Base-by-base conservation (phyloP, 2,329 filamentous ascomycete genomes). In the Zymoseptoria tritici region DNA sequence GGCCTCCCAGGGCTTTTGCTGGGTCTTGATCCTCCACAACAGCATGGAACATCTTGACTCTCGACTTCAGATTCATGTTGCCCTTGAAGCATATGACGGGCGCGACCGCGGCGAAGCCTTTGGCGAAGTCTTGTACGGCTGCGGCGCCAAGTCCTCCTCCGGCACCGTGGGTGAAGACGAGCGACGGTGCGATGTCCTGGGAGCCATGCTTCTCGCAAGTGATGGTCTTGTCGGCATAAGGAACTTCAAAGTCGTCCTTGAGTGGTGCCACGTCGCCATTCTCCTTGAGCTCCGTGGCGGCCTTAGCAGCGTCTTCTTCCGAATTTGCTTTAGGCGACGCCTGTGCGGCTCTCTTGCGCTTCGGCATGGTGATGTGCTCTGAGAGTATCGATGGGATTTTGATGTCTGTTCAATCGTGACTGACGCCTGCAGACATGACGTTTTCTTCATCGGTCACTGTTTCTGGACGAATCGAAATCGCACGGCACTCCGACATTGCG, bases 121-220 rank as follows among this genome's bases (percentile, higher is more conserved):
- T 66, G 60, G 71, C 73, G 66, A 79, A 79, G 53, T 75, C 70
- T 6, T 68, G 61, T 8, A 74, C 72, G 1, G 76, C 77, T 7
- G 75, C 70, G 26, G 70, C 69, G 31, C 69, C 66, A 52, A 78
- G 70, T 1, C 72, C 75, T 54, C 77, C 77, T 24, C 76, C 76
- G 54, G 77, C 77, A 57, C 77, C 77, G 61, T 79, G 77, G 36
- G 77, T 79, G 67, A 77, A 79, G 26, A 79, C 70, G 1, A 78
- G 56, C 16, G 56, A n/a, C 42, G 59, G 56, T 21, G 22, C 11
- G n/a, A 31, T 16, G 19, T 52, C 20, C 7, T 58, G 42, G 42
- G 24, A 2, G 24, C 54, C 54, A 9, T 62, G 60, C 2, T 51
- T 54, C 52, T 66, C 60, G 56, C 63, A 68, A 21, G 46, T 50